These are phyloP conservation scores for Fragaria iinumae DNA, from an alignment of 306 rosid species.

Conservation along the genomic window DNA sequence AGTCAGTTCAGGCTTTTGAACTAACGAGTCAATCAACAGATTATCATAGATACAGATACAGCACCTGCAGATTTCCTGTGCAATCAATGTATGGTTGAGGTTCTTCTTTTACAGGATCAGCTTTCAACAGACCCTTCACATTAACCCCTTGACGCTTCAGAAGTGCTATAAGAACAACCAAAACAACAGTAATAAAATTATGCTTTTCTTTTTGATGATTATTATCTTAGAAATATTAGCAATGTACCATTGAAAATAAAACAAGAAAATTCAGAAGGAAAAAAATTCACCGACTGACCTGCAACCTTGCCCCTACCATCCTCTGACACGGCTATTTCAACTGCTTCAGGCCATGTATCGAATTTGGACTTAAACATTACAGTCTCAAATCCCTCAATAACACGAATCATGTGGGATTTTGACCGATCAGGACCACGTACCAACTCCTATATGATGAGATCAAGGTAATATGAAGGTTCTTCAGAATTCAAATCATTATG, in stretches of 20 bases:
- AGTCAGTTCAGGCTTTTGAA: slow-evolving; percentile 12
- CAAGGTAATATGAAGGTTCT: slow-evolving; percentile 26
- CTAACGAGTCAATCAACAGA: slow-evolving; percentile 21
- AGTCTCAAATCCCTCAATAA: slow-evolving; percentile 96
- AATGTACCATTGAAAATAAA: slow-evolving; percentile 16
- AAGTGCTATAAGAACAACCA: slow-evolving; percentile 64
- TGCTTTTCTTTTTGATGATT: slow-evolving; percentile 2
- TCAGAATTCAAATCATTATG: slow-evolving; percentile 26
- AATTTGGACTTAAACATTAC: slow-evolving; percentile 89
- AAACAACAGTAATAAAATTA: slow-evolving; percentile 22
- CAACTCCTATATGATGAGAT: slow-evolving; percentile 54
- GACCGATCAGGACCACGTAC: slow-evolving; percentile 49
- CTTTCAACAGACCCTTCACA: slow-evolving; percentile 93
- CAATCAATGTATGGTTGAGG: slow-evolving; percentile 90
- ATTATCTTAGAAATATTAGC: not conserved
- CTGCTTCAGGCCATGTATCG: slow-evolving; percentile 78
- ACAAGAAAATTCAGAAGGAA: slow-evolving; percentile 10
- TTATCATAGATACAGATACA: slow-evolving; percentile 18
- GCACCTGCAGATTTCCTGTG: slow-evolving; percentile 94
- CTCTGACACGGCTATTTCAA: slow-evolving; percentile 63
- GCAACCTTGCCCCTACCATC: slow-evolving; percentile 99
- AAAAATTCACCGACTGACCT: slow-evolving; percentile 57
- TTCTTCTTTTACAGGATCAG: slow-evolving; percentile 91
- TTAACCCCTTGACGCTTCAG: slow-evolving; percentile 95
- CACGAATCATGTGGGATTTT: slow-evolving; percentile 68